Conservation (phyloP, 192 early-diverging fungal species). For the Chytriomyces sp. region DNA sequence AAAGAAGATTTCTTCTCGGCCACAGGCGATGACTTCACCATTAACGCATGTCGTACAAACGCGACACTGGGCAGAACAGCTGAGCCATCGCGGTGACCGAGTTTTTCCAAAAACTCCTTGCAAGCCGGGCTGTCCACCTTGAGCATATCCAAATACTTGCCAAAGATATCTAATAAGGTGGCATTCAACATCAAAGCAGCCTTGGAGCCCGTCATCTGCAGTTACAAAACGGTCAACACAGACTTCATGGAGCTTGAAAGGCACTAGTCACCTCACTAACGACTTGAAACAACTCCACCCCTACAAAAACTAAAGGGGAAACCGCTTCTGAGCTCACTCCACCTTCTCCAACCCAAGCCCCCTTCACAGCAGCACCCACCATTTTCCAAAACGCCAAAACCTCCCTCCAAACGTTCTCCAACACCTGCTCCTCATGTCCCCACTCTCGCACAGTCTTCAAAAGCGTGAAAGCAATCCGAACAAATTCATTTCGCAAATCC, state of each 20-base stretch:
- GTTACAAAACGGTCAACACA: not conserved
- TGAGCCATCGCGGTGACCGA: not conserved
- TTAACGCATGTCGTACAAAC: no score
- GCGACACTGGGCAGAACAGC: no score
- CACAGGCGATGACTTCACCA: not conserved
- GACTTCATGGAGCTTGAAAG: not conserved
- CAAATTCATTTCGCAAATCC: slow-evolving; percentile 13
- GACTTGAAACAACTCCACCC: not conserved
- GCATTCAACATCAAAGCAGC: not conserved
- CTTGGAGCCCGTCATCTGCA: not conserved
- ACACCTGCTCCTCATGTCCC: not conserved
- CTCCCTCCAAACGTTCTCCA: not conserved
- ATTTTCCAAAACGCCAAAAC: slow-evolving; percentile 8
- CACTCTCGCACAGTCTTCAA: not conserved
- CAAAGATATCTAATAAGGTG: not conserved
- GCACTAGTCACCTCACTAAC: not conserved
- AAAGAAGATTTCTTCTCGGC: not conserved
- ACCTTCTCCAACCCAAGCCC: not conserved
- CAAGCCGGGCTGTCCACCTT: not conserved
- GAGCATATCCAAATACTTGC: not conserved
- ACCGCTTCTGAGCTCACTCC: not conserved
- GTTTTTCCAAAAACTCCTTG: not conserved
- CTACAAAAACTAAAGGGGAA: slow-evolving; percentile 2
- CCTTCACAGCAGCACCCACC: not conserved
- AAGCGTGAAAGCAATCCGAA: not conserved